Evolutionary conservation across 495 filamentous ascomycete genomes (phyloP).

Genomic region (Penicillium silybi): DNA sequence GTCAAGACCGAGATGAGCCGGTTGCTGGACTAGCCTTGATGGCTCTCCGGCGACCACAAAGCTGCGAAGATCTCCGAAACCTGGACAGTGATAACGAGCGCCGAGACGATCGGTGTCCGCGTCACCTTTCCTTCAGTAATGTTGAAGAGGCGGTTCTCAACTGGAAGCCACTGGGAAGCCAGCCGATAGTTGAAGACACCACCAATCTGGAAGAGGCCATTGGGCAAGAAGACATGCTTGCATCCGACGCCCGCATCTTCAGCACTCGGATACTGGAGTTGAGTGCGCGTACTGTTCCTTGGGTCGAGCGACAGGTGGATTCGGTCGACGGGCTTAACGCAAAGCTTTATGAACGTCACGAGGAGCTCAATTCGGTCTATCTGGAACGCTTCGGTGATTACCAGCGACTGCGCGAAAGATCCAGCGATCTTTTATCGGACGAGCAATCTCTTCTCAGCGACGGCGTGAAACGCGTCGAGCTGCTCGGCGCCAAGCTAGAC

Average conservation of each 20-base stretch:
- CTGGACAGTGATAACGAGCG: slow-evolving; percentile 19
- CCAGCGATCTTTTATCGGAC: slow-evolving; percentile 61
- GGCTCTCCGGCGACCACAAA: slow-evolving; percentile 44
- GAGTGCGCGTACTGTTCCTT: slow-evolving; percentile 50
- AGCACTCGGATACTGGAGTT: slow-evolving; percentile 47
- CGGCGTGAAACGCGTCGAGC: slow-evolving; percentile 74
- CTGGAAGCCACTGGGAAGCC: slow-evolving; percentile 53
- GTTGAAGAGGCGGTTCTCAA: slow-evolving; percentile 83
- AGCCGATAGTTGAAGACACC: slow-evolving; percentile 27
- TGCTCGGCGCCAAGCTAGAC: slow-evolving; percentile 81
- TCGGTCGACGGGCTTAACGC: slow-evolving; percentile 61
- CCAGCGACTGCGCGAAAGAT: slow-evolving; percentile 57
- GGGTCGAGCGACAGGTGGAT: slow-evolving; percentile 63
- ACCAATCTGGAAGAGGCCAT: slow-evolving; percentile 40
- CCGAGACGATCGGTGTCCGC: slow-evolving; percentile 53
- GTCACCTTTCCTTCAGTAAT: slow-evolving; percentile 80
- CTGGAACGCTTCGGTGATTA: slow-evolving; percentile 63
- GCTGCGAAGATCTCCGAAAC: slow-evolving; percentile 32
- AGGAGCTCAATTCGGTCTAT: slow-evolving; percentile 65
- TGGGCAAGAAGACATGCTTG: slow-evolving; percentile 44
- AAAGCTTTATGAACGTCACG: slow-evolving; percentile 54
- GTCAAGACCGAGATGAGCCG: slow-evolving; percentile 16
- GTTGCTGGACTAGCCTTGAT: slow-evolving; percentile 25
- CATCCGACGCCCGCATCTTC: slow-evolving; percentile 60
- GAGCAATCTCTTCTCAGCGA: slow-evolving; percentile 68